phyloP scores from a whole-genome alignment of 2,329 filamentous ascomycete genomes.

The Thelonectria olida region DNA sequence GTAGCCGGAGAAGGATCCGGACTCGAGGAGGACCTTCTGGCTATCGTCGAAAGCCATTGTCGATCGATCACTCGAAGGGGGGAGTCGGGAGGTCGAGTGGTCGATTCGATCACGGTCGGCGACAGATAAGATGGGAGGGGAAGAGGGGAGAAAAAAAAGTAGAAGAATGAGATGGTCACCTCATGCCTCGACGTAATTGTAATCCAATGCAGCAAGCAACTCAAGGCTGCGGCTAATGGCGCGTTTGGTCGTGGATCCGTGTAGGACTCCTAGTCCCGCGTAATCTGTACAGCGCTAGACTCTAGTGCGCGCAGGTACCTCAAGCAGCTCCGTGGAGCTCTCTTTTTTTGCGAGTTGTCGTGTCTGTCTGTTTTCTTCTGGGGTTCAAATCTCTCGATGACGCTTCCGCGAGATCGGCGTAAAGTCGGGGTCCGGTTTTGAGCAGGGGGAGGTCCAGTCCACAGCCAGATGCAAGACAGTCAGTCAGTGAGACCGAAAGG shows the following conservation, averaged over 20 bases:
- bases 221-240: conserved; percentile 16
- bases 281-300: neutral
- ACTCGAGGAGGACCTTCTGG: conserved; percentile 61
- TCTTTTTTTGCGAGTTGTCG: neutral
- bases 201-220: neutral
- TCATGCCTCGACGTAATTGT: conserved; percentile 16
- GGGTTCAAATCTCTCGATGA: neutral
- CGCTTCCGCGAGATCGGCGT: conserved; percentile 3
- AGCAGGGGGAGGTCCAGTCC: neutral
- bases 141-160: neutral
- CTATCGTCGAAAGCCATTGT: conserved; percentile 44
- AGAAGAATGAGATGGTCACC: conserved; percentile 6
- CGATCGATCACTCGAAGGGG: conserved; percentile 36
- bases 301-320: conserved; percentile 6
- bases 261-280: neutral
- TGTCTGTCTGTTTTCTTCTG: neutral
- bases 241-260: neutral
- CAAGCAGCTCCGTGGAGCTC: neutral
- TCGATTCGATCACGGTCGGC: conserved; percentile 7
- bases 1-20: conserved; percentile 70
- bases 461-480: neutral
- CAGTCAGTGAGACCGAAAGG: too few relatives aligned
- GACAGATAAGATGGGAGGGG: neutral
- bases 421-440: neutral
- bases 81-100: conserved; percentile 3